Conservation (phyloP, 176 grass and related monocot species). For the Phoenix dactylifera region DNA sequence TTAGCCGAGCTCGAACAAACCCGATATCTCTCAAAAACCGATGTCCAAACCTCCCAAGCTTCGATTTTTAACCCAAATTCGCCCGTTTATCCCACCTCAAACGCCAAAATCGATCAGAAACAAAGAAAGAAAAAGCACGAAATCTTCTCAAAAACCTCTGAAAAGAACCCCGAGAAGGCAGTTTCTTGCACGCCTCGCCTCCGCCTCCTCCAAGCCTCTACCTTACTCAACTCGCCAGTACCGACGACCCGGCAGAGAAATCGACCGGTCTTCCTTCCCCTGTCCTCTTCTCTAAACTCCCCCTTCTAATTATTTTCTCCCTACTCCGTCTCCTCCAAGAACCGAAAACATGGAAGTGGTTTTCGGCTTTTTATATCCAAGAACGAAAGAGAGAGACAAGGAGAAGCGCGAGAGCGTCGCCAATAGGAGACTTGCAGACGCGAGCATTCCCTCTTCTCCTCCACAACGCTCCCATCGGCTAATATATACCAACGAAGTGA, state of each 20-base stretch:
- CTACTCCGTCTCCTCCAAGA: conserved; percentile 11
- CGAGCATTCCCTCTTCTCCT: no score
- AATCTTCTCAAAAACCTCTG: not conserved
- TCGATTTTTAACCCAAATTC: not conserved
- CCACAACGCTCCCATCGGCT: not conserved
- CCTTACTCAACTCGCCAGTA: conserved; percentile 25
- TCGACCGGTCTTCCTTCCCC: no score
- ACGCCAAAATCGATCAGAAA: not conserved
- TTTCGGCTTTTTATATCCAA: conserved; percentile 4
- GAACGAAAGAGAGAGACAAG: not conserved
- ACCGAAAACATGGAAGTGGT: conserved; percentile 24
- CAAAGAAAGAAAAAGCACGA: not conserved
- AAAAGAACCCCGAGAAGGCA: no score
- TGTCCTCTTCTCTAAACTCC: not conserved
- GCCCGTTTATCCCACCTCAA: not conserved
- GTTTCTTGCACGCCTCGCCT: no score
- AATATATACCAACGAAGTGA: conserved; percentile 32
- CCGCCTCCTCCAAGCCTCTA: not conserved
- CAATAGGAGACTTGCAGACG: no score
- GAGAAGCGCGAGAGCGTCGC: not conserved
- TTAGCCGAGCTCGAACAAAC: conserved; percentile 15
- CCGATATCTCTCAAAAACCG: no score
- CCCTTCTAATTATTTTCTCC: conserved; percentile 5
- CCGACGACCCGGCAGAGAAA: conserved; percentile 14
- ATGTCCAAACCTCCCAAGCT: not conserved